Conservation (phyloP, 441 rosid species). For the Melastoma candidum region DNA sequence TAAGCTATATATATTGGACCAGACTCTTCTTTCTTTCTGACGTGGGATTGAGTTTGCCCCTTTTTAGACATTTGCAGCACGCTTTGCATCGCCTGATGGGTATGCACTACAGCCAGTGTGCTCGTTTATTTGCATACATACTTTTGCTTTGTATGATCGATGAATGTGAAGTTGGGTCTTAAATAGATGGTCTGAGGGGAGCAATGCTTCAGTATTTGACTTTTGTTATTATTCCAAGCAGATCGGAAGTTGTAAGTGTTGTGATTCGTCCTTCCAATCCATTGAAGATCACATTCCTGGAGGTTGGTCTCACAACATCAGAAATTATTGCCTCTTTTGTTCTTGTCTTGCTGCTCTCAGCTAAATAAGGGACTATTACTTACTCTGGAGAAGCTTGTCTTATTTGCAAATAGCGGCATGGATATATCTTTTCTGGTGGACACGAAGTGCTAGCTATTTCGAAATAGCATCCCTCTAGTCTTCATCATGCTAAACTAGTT, state of each 20-base stretch:
- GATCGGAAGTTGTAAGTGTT: constrained; percentile 77
- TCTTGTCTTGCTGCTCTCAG: background rate
- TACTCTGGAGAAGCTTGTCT: background rate
- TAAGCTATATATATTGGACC: too few species aligned
- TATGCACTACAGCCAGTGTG: constrained; percentile 15
- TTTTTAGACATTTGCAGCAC: constrained; percentile 53
- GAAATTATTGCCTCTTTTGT: background rate
- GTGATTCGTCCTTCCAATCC: constrained; percentile 65
- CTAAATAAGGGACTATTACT: background rate
- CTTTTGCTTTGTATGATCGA: background rate
- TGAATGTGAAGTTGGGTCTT: background rate
- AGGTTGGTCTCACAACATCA: constrained; percentile 35
- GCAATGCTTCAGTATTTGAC: background rate
- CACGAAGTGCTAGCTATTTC: too few species aligned
- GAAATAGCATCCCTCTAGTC: too few species aligned
- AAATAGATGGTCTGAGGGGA: too few species aligned
- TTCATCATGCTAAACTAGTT: too few species aligned
- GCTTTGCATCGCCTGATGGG: constrained; percentile 86
- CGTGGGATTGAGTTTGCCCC: too few species aligned
- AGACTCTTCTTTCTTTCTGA: too few species aligned
- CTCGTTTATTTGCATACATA: background rate
- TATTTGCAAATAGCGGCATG: background rate
- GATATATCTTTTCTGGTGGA: too few species aligned
- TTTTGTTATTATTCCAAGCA: constrained; percentile 20
- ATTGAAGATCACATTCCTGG: constrained; percentile 91